Conservation (phyloP, 371 early-diverging fungal species). For the Apophysomyces trapeziformis region DNA sequence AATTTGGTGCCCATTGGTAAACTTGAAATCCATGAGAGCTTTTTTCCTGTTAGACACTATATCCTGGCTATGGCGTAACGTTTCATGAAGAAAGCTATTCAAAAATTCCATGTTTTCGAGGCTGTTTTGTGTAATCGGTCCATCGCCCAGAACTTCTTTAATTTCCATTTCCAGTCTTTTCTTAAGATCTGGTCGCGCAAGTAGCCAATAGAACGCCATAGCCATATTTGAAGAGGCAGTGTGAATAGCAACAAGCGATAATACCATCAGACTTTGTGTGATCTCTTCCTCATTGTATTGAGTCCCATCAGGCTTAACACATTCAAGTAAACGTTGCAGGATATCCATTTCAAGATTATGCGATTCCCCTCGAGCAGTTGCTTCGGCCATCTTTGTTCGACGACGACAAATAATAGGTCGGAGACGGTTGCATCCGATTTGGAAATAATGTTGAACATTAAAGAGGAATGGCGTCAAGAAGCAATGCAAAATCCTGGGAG, state of each 20-base stretch:
- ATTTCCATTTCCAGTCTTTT: conserved; percentile 32
- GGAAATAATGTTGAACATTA: conserved; percentile 22
- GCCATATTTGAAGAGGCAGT: conserved; percentile 34
- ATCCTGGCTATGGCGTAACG: conserved; percentile 38
- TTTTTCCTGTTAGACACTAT: conserved; percentile 28
- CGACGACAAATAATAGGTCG: conserved; percentile 23
- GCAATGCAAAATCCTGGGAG: conserved; percentile 27
- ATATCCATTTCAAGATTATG: conserved; percentile 19
- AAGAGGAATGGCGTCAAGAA: conserved; percentile 31
- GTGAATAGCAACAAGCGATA: conserved; percentile 47
- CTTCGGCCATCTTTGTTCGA: conserved; percentile 13
- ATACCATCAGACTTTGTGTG: conserved; percentile 25
- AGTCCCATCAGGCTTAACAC: conserved; percentile 24
- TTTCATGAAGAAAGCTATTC: conserved; percentile 43
- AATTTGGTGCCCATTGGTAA: conserved; percentile 42
- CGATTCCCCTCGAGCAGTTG: conserved; percentile 5
- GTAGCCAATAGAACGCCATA: conserved; percentile 35
- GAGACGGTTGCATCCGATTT: conserved; percentile 30
- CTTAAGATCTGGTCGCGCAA: conserved; percentile 40
- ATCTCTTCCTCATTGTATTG: conserved; percentile 22
- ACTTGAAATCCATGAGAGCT: conserved; percentile 28
- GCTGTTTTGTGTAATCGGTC: conserved; percentile 25
- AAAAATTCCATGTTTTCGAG: conserved; percentile 37
- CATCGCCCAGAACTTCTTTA: conserved; percentile 26
- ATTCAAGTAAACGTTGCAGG: conserved; percentile 32